Conservation (phyloP, 331 rosid genomes). For the Ulmus americana region DNA sequence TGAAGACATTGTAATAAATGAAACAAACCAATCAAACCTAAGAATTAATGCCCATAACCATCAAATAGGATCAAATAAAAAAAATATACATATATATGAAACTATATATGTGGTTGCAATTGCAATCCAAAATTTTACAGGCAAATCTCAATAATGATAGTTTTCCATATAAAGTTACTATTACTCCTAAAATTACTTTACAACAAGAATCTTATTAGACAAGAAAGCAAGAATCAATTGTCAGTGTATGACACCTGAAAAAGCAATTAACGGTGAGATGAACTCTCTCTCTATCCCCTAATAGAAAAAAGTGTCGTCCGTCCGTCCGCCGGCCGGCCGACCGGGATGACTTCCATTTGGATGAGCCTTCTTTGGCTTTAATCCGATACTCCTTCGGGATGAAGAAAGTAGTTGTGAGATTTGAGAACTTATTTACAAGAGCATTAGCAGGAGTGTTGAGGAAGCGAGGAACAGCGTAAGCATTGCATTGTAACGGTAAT, state of each 20-base stretch:
- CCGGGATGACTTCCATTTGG: slow-evolving; percentile 22
- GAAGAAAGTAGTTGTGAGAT: slow-evolving; percentile 24
- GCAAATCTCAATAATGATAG: slow-evolving; percentile 24
- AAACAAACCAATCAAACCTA: no score
- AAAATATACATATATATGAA: background rate
- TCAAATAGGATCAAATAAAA: background rate
- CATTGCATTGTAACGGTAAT: slow-evolving; percentile 28
- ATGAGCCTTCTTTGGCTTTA: slow-evolving; percentile 20
- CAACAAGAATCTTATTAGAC: slow-evolving; percentile 44
- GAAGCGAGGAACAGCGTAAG: slow-evolving; percentile 39
- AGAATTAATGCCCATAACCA: no score
- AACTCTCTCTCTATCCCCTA: slow-evolving; percentile 6
- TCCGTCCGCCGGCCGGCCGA: slow-evolving; percentile 3
- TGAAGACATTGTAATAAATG: no score
- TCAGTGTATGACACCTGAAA: slow-evolving; percentile 15
- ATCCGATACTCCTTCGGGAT: slow-evolving; percentile 13
- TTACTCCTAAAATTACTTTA: slow-evolving; percentile 43
- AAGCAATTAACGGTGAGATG: background rate
- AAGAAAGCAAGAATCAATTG: slow-evolving; percentile 52
- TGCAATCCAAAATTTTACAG: slow-evolving; percentile 32
- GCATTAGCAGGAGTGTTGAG: slow-evolving; percentile 36
- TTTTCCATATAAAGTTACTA: slow-evolving; percentile 34
- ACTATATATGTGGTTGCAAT: slow-evolving; percentile 13
- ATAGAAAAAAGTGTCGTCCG: slow-evolving; percentile 10
- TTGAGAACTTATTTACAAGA: slow-evolving; percentile 29